Evolutionary conservation across 2,329 filamentous ascomycete genomes (phyloP), one percentile per base, ranked within the genome.

Genomic region (Thermothelomyces thermophilus): DNA sequence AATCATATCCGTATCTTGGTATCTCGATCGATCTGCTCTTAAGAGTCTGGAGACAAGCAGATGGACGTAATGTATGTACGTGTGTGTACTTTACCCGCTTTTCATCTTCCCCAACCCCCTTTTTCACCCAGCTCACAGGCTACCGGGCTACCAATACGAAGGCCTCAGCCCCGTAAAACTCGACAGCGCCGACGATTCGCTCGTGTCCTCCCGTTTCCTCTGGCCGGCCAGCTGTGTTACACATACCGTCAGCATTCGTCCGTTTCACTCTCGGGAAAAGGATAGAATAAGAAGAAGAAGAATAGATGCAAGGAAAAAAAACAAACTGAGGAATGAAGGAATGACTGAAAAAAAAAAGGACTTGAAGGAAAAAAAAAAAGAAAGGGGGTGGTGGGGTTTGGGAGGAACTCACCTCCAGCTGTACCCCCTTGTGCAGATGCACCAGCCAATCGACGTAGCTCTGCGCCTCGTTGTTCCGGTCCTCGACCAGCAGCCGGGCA

Each of bases 381-480:
- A 45, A 19, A 17, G 9, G 30, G 30, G 30, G 9, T 31, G 30
- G 30, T 7, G 30, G 14, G 9, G 14, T 31, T 10, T 31, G 14
- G 2, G 14, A 14, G 3, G 14, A 47, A 69, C 77, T 69, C 67
- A 85, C 82, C 78, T 98, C 93, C 56, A 95, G 74, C 65, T 95
- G 90, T 57, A 98, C 93, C 59, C 87, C 84, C 61, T 91, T 85
- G 70, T 98, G 93, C 55, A 97, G 78, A 68, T 95, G 87, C 51
- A 98, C 93, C 62, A 98, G 75, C 93, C 93, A 98, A 70, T 98
- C 93, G 30, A 97, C 93, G 68, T 97, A 98, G 65, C 87, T 95
- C 70, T 95, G 90, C 31, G 93, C 93, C 71, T 98, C 93, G 59
- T 95, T 95, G 67, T 97, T 97, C 57, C 93, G 80, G 64, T 98